Evolutionary conservation across 352 stramenopile species (phyloP).

Genomic region (Pythium rishiriense): DNA sequence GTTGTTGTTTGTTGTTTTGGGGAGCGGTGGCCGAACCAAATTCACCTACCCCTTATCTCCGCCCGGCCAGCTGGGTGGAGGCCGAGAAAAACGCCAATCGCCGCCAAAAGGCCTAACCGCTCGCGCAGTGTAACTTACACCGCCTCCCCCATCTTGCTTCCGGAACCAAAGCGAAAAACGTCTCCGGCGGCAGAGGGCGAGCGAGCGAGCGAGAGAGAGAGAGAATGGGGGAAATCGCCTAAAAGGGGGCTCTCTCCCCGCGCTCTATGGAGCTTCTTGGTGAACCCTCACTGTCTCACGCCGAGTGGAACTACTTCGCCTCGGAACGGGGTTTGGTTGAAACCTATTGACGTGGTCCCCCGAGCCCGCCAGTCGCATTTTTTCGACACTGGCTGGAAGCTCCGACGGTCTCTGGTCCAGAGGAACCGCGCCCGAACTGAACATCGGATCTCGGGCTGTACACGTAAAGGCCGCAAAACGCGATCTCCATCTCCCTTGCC

Average conservation of each 20-base stretch:
- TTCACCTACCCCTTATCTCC: slow-evolving; percentile 23
- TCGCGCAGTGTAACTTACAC: slow-evolving; percentile 6
- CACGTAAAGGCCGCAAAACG: background rate
- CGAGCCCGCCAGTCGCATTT: no score
- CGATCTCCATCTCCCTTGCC: background rate
- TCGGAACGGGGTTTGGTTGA: no score
- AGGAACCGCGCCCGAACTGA: no score
- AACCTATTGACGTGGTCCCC: no score
- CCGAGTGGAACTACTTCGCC: no score
- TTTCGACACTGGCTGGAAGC: no score
- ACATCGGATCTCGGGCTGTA: no score
- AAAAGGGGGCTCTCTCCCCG: no score
- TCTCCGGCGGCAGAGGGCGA: background rate
- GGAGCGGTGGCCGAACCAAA: slow-evolving; percentile 3
- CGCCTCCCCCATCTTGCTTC: slow-evolving; percentile 6
- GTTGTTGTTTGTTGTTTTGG: background rate
- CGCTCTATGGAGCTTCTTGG: no score
- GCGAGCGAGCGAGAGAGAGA: background rate
- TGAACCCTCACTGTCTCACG: no score
- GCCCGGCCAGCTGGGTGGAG: slow-evolving; percentile 6
- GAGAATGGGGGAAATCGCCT: no score
- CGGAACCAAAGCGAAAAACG: background rate
- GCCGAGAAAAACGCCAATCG: slow-evolving; percentile 8
- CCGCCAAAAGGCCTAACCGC: background rate
- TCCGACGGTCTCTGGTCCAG: no score